phyloP scores from a whole-genome alignment of 179 eudicot species.

The Monotropa hypopitys region DNA sequence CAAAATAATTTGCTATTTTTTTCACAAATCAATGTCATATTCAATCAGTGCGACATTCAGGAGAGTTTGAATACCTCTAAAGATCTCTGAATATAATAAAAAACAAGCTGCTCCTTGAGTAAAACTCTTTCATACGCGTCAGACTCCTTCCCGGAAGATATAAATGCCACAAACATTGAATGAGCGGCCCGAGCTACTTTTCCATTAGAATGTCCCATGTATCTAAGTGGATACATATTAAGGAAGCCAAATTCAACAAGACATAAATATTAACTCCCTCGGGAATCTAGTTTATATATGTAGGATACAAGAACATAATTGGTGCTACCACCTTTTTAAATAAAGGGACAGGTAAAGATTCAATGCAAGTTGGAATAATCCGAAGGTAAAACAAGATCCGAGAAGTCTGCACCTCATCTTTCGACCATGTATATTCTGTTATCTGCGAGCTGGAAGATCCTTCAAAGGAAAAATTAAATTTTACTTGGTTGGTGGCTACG shows the following conservation, averaged over 20 bases:
- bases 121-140: slow-evolving; percentile 41
- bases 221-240: slow-evolving; percentile 39
- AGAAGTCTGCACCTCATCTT: slow-evolving; percentile 89
- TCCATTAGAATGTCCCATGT: slow-evolving; percentile 69
- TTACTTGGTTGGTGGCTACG: not conserved
- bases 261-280: not conserved
- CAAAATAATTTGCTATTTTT: slow-evolving; percentile 5
- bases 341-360: slow-evolving; percentile 43
- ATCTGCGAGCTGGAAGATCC: slow-evolving; percentile 27
- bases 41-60: slow-evolving; percentile 1
- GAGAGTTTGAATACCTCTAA: slow-evolving; percentile 46
- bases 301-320: slow-evolving; percentile 92
- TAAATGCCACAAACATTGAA: slow-evolving; percentile 57
- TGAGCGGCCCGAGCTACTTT: slow-evolving; percentile 83
- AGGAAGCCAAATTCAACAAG: slow-evolving; percentile 21
- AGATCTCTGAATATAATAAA: slow-evolving; percentile 73
- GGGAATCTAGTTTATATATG: not conserved
- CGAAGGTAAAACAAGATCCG: slow-evolving; percentile 76
- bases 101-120: slow-evolving; percentile 88
- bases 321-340: slow-evolving; percentile 65
- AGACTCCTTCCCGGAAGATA: slow-evolving; percentile 64
- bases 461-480: slow-evolving; percentile 18
- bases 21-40: not conserved
- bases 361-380: slow-evolving; percentile 75
- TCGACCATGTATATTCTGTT: slow-evolving; percentile 48